Base-by-base conservation (phyloP, 2,329 filamentous ascomycete species). In the Trichoderma asperellum region DNA sequence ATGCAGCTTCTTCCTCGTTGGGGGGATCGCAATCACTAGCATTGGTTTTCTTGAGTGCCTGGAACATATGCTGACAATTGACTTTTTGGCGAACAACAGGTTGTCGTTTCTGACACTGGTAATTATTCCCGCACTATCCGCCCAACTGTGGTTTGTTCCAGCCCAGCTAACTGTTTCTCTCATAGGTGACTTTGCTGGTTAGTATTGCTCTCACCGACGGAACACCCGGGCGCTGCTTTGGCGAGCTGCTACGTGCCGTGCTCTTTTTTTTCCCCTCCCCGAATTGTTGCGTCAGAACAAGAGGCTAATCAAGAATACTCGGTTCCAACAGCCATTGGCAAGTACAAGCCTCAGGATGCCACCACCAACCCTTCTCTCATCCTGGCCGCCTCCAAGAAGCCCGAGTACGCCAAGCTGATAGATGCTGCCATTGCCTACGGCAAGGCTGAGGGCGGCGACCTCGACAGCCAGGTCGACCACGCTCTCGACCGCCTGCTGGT, bases 301-400 rank as follows among this genome's bases (percentile, higher is more conserved):
- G n/a, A 73, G 71, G 72, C 77, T 79, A 21, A 79, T 74, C 24
- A 61, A 27, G 53, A 49, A 16, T n/a, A 7, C 16, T 70, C 57
- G 82, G 83, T 75, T 81, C 18, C 49, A 43, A 18, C 84, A 89
- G 94, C 94, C 83, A 99, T 99, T 83, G 94, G 88, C 87, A 97
- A 98, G 88, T 99, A 99, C 91, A 97, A 97, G 90, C 96, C 96
- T 74, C 94, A 99, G 88, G 96, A 99, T 92, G 96, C 96, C 80
- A 99, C 96, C 82, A 99, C 96, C 86, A 99, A 99, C 90, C 96
- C 96, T 71, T 98, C 96, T 73, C 88, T 99, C 81, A 98, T 99
- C 84, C 92, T 99, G 81, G 95, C 94, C 75, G 96, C 96, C 73
- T 94, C 96, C 81, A 98, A 99, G 89, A 98, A 98, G 90, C 80